These are phyloP conservation scores for Geranium brycei DNA, from an alignment of 345 rosid species.

Conservation along the genomic window DNA sequence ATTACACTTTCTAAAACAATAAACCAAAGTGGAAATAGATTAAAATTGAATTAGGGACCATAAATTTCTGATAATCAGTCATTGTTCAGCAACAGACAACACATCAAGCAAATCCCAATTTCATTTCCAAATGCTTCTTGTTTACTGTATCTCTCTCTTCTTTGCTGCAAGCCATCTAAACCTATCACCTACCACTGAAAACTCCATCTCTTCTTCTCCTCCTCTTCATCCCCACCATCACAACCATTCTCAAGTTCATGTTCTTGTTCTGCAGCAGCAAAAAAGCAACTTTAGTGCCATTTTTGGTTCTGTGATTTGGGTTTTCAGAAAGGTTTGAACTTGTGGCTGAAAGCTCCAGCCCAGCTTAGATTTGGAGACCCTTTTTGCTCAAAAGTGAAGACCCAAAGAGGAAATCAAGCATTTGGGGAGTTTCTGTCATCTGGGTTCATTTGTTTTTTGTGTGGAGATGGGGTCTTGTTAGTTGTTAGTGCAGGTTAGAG, in stretches of 20 bases:
- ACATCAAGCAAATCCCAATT: background rate
- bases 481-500: conserved; percentile 19
- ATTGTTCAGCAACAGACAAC: background rate
- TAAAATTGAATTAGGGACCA: background rate
- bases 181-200: conserved; percentile 68
- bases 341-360: conserved; percentile 37
- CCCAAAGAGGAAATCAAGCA: conserved; percentile 20
- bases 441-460: conserved; percentile 10
- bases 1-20: background rate
- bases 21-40: background rate
- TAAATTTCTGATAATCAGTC: background rate
- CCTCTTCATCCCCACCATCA: conserved; percentile 4
- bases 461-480: conserved; percentile 3
- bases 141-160: background rate
- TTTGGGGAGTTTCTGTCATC: conserved; percentile 23
- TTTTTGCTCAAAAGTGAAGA: conserved; percentile 10
- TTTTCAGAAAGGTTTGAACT: conserved; percentile 5
- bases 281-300: conserved; percentile 12
- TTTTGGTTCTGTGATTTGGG: conserved; percentile 29
- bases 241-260: conserved; percentile 1
- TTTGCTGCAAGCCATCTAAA: background rate
- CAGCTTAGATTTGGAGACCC: conserved; percentile 51
- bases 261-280: conserved; percentile 6
- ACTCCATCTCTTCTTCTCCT: conserved; percentile 47
- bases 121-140: background rate